Base-by-base conservation (phyloP, 2,329 filamentous ascomycete species). In the Pyrenophora graminea region DNA sequence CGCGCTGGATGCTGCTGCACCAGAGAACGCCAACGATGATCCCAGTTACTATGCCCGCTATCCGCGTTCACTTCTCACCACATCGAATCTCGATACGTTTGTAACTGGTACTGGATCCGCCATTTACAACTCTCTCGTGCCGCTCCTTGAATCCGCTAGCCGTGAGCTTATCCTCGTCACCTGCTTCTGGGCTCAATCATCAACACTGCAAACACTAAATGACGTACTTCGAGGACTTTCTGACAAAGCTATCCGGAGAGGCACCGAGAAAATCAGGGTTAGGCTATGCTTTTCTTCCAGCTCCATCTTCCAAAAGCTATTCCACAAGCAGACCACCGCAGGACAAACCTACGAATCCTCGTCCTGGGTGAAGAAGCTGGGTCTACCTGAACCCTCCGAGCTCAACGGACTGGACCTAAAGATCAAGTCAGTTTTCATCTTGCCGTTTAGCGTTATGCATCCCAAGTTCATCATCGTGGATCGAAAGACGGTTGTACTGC, bases 361-460 rank as follows among this genome's bases (percentile, higher is more conserved):
- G 0, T 72, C 79, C 56, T 94, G 89, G 89, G 57, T 69, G 1
- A 73, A 69, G 7, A 79, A 78, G 48, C 77, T 94, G 2, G 87
- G 88, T 0, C 76, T 94, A 3, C 88, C 89, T 0, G 66, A 76
- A 1, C 75, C 79, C 3, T 73, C 77, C 6, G 76, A 80, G 30
- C 76, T 84, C 3, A 78, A 74, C 0, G 84, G 84, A 2, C 80
- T 95, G 15, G 82, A 91, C 45, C 66, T 95, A 30, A 77, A 80
- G 0, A 83, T 91, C 48, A 92, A 91, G 76, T 90, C 85, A 56
- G 77, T 93, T 6, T 95, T 95, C 71, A 85, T 93, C 56, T 77
- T 86, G 2, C 90, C 90, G 0, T 85, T 94, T 53, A 90, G 89
- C 63, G 87, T 95, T n/a, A 89, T 94, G 85, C 90, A 95, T 67